Percentiles rank a stretch among this genome's conserved stretches.
Conservation (phyloP, 2,329 filamentous ascomycete genomes). For the Grosmannia huntii region DNA sequence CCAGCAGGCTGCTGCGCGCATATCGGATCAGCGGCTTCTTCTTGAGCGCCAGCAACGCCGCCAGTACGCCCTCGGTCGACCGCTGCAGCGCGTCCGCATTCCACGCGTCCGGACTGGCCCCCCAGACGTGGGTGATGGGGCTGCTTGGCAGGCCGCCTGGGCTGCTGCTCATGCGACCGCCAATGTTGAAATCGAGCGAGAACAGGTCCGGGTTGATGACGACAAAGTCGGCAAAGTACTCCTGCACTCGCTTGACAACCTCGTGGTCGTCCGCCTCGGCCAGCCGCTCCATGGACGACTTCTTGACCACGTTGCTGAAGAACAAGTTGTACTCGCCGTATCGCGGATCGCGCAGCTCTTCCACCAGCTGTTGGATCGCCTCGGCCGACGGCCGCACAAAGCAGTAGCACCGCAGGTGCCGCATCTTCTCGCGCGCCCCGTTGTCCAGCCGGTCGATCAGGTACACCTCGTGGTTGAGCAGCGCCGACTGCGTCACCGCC, state of each 20-base stretch:
- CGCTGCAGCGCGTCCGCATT: conserved; percentile 78
- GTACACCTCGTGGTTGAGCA: conserved; percentile 94
- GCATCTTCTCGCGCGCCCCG: conserved; percentile 85
- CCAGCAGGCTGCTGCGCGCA: conserved; percentile 76
- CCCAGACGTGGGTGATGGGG: conserved; percentile 58
- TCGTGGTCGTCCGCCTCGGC: conserved; percentile 97
- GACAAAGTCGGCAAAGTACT: conserved; percentile 92
- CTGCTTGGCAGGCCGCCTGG: not conserved
- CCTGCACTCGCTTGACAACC: conserved; percentile 85
- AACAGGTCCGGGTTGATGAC: conserved; percentile 93
- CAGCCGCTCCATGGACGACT: conserved; percentile 83
- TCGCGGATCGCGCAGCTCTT: conserved; percentile 89
- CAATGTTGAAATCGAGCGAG: conserved; percentile 49
- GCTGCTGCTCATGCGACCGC: not conserved
- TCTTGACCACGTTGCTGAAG: conserved; percentile 96
- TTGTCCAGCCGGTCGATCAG: conserved; percentile 95
- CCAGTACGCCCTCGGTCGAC: conserved; percentile 76
- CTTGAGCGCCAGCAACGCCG: conserved; percentile 76
- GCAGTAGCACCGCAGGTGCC: conserved; percentile 84
- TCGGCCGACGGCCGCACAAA: conserved; percentile 86
- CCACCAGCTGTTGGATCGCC: conserved; percentile 85
- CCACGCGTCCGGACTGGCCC: conserved; percentile 72
- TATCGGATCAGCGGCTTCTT: conserved; percentile 95
- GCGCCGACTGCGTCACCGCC: conserved; percentile 85
- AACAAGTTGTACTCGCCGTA: conserved; percentile 97